A percentile compares a stretch with the other conserved stretches of the same genome.
These are phyloP conservation scores for Aegilops speltoides DNA, from an alignment of 176 grass and related monocot species.

Conservation along the genomic window DNA sequence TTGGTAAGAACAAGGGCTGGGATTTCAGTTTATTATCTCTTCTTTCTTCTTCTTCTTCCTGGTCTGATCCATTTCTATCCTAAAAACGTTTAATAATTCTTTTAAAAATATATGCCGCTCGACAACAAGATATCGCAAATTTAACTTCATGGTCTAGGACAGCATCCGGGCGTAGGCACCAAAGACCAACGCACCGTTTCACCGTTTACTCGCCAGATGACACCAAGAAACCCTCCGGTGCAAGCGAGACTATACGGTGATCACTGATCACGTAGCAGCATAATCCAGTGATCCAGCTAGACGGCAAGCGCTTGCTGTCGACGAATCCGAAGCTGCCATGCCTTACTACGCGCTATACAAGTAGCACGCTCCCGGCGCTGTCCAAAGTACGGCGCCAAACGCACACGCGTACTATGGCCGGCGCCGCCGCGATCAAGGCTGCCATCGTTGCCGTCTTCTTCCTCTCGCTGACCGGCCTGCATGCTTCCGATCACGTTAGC, in stretches of 20 bases:
- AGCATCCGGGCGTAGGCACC: neutral
- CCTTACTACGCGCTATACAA: neutral
- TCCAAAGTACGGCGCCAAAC: too few species aligned
- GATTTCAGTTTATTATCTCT: too few species aligned
- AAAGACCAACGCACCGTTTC: neutral
- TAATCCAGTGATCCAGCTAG: neutral
- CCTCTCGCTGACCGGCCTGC: neutral
- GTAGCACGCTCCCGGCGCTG: neutral
- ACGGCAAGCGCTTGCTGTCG: neutral
- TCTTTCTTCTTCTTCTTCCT: too few species aligned
- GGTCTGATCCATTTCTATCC: neutral
- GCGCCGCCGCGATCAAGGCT: neutral
- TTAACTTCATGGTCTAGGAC: neutral
- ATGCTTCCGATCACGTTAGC: neutral
- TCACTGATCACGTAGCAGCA: neutral
- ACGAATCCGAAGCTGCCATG: neutral
- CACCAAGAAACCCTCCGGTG: conserved; percentile 1
- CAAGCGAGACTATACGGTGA: neutral
- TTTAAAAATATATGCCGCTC: neutral
- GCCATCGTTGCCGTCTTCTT: neutral
- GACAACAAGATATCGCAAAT: neutral
- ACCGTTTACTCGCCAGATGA: neutral
- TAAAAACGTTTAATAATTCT: neutral
- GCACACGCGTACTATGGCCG: neutral
- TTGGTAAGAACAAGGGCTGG: too few species aligned